Evolutionary conservation across 495 filamentous ascomycete species (phyloP).

Genomic region (Penicillium turbatum): DNA sequence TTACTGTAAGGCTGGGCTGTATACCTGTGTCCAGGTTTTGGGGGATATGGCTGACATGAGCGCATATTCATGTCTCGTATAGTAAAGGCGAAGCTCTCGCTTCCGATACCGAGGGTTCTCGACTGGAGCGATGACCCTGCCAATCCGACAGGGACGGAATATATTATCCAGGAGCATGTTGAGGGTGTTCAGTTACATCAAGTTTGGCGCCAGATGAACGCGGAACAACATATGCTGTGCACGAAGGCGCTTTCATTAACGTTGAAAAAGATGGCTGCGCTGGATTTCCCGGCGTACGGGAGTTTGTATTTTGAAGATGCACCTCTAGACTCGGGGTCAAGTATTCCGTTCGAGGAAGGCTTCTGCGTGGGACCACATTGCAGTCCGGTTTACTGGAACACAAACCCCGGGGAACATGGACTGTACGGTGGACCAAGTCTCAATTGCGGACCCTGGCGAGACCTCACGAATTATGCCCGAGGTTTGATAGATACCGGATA

Average conservation of each 20-base stretch:
- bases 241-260: slow-evolving; percentile 29
- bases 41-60: slow-evolving; percentile 3
- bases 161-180: slow-evolving; percentile 45
- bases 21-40: neutral
- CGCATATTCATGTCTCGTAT: slow-evolving; percentile 5
- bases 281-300: slow-evolving; percentile 43
- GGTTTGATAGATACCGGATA: slow-evolving; percentile 4
- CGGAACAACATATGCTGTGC: slow-evolving; percentile 33
- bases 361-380: slow-evolving; percentile 43
- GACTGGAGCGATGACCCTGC: slow-evolving; percentile 40
- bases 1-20: slow-evolving; percentile 32
- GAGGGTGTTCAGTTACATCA: slow-evolving; percentile 35
- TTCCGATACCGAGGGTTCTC: slow-evolving; percentile 39
- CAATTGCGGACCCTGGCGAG: slow-evolving; percentile 1
- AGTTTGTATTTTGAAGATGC: slow-evolving; percentile 34
- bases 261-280: slow-evolving; percentile 32
- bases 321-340: slow-evolving; percentile 20
- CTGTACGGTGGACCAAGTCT: neutral
- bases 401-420: slow-evolving; percentile 29
- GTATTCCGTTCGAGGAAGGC: slow-evolving; percentile 28
- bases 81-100: slow-evolving; percentile 33
- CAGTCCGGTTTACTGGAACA: slow-evolving; percentile 38
- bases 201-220: slow-evolving; percentile 36
- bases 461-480: neutral
- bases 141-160: slow-evolving; percentile 39